These are phyloP conservation scores for Leccinum fibrillosum DNA, from an alignment of 768 basidiomycete species.

Conservation along the genomic window DNA sequence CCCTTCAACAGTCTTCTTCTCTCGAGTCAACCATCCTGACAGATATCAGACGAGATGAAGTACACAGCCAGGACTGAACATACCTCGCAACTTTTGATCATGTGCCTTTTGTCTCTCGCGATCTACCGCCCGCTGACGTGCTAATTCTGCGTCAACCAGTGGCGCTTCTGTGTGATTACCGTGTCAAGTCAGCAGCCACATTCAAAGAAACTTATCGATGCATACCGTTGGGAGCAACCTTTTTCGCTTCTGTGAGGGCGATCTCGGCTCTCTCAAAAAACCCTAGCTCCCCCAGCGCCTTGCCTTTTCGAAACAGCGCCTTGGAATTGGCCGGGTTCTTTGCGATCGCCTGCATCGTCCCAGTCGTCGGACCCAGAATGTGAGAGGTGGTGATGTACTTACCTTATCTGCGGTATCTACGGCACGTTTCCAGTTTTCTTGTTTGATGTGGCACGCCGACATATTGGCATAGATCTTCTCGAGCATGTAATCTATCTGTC, in stretches of 20 bases:
- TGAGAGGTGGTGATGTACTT: not conserved
- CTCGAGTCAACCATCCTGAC: conserved; percentile 33
- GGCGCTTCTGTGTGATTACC: conserved; percentile 43
- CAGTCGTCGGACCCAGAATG: not conserved
- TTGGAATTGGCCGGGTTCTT: conserved; percentile 78
- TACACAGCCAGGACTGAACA: not conserved
- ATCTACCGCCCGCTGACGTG: conserved; percentile 57
- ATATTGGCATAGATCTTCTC: conserved; percentile 86
- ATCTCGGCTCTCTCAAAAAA: conserved; percentile 71
- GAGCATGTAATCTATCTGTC: conserved; percentile 66
- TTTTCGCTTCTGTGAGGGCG: conserved; percentile 61
- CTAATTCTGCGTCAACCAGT: conserved; percentile 61
- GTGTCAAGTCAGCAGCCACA: not conserved
- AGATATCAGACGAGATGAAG: conserved; percentile 3
- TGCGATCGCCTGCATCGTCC: conserved; percentile 53
- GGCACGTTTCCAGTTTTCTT: conserved; percentile 75
- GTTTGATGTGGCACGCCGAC: conserved; percentile 81
- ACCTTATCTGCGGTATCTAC: conserved; percentile 82
- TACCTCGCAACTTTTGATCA: conserved; percentile 76
- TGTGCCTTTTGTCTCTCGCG: conserved; percentile 62
- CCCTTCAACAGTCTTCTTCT: conserved; percentile 21
- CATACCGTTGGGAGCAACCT: conserved; percentile 59
- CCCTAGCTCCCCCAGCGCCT: conserved; percentile 73
- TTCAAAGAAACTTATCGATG: not conserved
- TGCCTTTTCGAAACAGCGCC: conserved; percentile 77